Conservation (phyloP, 805 yeast genomes). For the Ogataea thermomethanolica region DNA sequence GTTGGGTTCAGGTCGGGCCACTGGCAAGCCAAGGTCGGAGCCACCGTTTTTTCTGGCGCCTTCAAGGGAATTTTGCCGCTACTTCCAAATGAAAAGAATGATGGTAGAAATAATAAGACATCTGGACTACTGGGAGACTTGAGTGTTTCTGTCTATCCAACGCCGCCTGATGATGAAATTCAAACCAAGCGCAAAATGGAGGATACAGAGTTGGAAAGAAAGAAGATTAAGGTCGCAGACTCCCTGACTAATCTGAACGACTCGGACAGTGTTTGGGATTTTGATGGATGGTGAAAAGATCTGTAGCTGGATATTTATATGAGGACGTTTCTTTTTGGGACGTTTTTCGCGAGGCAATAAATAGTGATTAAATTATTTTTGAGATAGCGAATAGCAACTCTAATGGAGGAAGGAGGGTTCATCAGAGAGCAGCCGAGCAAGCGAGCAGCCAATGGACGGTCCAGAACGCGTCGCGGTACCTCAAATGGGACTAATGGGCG, state of each 20-base stretch:
- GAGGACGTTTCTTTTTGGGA: constrained; percentile 2
- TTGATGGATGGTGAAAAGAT: constrained; percentile 29
- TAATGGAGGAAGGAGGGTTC: constrained; percentile 39
- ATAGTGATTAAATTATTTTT: background rate
- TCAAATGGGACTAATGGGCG: constrained; percentile 16
- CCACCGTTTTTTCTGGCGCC: constrained; percentile 42
- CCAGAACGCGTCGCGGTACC: constrained; percentile 30
- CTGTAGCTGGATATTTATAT: too few species aligned
- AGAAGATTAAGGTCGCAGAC: constrained; percentile 19
- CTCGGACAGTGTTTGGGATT: constrained; percentile 22
- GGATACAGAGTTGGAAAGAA: constrained; percentile 11
- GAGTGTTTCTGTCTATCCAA: constrained; percentile 29
- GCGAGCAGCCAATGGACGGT: background rate
- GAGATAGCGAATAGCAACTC: constrained; percentile 6
- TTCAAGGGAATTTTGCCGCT: constrained; percentile 41
- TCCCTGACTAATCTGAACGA: background rate
- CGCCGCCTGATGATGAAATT: constrained; percentile 35
- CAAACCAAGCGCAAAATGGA: constrained; percentile 10
- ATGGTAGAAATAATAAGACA: constrained; percentile 5
- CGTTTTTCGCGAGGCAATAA: constrained; percentile 8
- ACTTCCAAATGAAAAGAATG: constrained; percentile 22
- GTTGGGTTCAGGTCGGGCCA: constrained; percentile 9
- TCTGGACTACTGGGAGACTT: constrained; percentile 11
- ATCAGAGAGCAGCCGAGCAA: constrained; percentile 25
- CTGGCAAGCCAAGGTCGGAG: constrained; percentile 39